Conservation (phyloP, 257 asterid genomes). For the Plantago elongata region DNA sequence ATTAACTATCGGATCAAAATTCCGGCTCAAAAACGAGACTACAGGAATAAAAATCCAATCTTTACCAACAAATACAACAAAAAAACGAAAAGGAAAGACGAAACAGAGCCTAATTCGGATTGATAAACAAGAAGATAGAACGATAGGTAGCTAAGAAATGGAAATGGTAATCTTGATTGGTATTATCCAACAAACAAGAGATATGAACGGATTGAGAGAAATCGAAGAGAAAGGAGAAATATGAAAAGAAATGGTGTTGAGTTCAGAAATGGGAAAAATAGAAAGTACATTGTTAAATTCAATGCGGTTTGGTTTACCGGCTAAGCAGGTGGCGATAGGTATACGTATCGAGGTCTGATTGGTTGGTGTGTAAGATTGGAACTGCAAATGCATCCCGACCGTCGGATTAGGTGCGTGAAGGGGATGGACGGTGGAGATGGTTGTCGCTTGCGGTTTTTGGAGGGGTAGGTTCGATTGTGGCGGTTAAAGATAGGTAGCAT, state of each 20-base stretch:
- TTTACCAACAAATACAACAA: conserved; percentile 9
- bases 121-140: not conserved
- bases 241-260: not conserved
- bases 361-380: conserved; percentile 2
- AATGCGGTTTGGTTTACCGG: conserved; percentile 38
- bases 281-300: conserved; percentile 23
- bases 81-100: not conserved
- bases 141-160: conserved; percentile 13
- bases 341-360: conserved; percentile 26
- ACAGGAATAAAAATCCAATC: conserved; percentile 18
- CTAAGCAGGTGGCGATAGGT: conserved; percentile 25
- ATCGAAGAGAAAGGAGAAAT: not conserved
- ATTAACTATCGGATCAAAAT: conserved; percentile 17
- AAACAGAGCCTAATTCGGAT: conserved; percentile 11
- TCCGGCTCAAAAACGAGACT: conserved; percentile 9
- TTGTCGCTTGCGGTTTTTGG: conserved; percentile 20
- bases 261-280: conserved; percentile 13
- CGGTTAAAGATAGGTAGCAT: conserved; percentile 11
- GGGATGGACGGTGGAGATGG: conserved; percentile 22
- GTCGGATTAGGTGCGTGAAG: conserved; percentile 21
- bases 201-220: conserved; percentile 15
- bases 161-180: conserved; percentile 16
- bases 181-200: not conserved
- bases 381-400: conserved; percentile 35
- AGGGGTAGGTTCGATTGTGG: conserved; percentile 19